Evolutionary conservation across 2,329 filamentous ascomycete species (phyloP), one percentile per base, ranked within the genome.

Genomic region (Colletotrichum camelliae): DNA sequence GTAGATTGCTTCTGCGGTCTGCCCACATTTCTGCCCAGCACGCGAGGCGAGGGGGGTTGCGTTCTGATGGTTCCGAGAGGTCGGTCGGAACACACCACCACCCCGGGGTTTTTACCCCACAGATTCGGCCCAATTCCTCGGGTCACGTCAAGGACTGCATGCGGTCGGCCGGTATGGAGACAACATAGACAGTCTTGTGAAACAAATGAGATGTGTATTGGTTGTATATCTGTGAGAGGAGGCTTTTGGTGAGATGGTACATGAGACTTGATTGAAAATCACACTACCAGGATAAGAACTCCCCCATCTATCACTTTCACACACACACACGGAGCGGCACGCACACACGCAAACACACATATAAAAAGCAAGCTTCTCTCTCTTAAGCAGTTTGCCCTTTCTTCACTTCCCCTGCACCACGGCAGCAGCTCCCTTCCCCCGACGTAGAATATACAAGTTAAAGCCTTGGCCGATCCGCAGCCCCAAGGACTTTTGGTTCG

Each of bases 371-470:
- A 73, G 71, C 71, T 62, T 58, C 52, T 67, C 65, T 70, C 67
- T 70, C 57, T 61, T 62, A 69, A 69, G 65, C 66, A 58, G 62
- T 15, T 70, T 62, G 69, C 70, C 60, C 52, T 39, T 60, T 57
- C 55, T 55, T 39, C 70, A 12, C 37, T 52, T 52, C n/a, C 43
- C 43, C 43, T 52, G 43, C 43, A 52, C 43, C 43, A 52, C 43
- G 43, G 43, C n/a, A 52, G 43, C 48, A 52, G 31, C 74, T 78
- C 77, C 75, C 48, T 69, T 33, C 21, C 35, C 66, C 60, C 72
- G 80, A 73, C 80, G 79, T 82, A 84, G 82, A 83, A 85, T 85
- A 81, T 86, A 84, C 84, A 86, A 81, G 75, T 79, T 24, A 62
- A 29, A 67, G 13, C 15, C 33, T 62, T 61, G 43, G 39, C 68